phyloP scores from a whole-genome alignment of 441 rosid genomes.

The Gossypium aridum region DNA sequence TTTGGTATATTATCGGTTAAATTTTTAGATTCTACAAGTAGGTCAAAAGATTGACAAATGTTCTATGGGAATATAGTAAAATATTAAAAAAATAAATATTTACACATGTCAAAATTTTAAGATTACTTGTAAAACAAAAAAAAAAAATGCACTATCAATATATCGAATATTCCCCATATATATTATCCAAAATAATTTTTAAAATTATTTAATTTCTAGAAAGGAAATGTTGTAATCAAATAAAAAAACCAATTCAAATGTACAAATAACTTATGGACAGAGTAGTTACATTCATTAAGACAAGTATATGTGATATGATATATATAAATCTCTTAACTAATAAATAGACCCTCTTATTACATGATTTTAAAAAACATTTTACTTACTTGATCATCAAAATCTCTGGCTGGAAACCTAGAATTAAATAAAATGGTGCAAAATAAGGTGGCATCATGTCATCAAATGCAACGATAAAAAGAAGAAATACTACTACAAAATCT shows the following conservation, averaged over 20 bases:
- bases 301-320: not conserved
- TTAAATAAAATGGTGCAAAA: not conserved
- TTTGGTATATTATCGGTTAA: no score
- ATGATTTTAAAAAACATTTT: no score
- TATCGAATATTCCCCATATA: no score
- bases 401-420: not conserved
- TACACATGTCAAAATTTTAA: no score
- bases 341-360: not conserved
- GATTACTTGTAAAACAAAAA: no score
- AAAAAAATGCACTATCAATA: no score
- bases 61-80: no score
- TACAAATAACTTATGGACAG: not conserved
- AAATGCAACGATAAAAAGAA: not conserved
- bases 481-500: no score
- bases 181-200: not conserved
- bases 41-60: no score
- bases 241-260: not conserved
- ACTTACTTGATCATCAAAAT: no score
- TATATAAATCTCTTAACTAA: not conserved
- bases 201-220: not conserved
- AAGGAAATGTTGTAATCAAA: not conserved
- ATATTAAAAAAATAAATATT: no score
- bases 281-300: not conserved
- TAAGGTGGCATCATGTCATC: not conserved
- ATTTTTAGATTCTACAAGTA: no score